These are phyloP conservation scores for Ophiosphaerella narmari DNA, from an alignment of 2,329 filamentous ascomycete species.

Conservation along the genomic window DNA sequence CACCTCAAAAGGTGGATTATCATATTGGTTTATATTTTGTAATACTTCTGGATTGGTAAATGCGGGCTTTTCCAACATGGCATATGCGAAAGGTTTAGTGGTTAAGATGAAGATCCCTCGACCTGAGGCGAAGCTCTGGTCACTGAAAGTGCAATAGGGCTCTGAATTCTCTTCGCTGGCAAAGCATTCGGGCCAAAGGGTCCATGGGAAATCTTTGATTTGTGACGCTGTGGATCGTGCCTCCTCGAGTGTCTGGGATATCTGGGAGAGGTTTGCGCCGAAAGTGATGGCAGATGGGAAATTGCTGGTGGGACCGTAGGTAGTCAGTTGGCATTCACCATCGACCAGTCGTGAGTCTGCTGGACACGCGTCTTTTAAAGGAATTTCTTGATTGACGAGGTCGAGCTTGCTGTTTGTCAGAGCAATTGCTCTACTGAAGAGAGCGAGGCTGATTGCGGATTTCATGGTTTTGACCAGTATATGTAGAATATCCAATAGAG, in stretches of 20 bases:
- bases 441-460: constrained; percentile 19
- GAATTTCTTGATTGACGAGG: constrained; percentile 22
- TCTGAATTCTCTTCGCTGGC: constrained; percentile 28
- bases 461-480: constrained; percentile 22
- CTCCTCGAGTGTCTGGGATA: constrained; percentile 22
- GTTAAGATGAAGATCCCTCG: constrained; percentile 40
- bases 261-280: constrained; percentile 24
- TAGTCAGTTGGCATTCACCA: constrained; percentile 27
- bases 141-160: constrained; percentile 37
- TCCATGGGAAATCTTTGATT: constrained; percentile 35
- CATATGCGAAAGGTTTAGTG: constrained; percentile 29
- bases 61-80: constrained; percentile 35
- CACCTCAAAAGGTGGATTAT: constrained; percentile 33
- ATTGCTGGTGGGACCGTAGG: constrained; percentile 6
- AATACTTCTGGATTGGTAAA: constrained; percentile 29
- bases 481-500: not conserved
- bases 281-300: constrained; percentile 15
- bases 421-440: constrained; percentile 29
- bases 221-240: constrained; percentile 24
- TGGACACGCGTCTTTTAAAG: constrained; percentile 31
- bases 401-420: constrained; percentile 25
- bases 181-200: constrained; percentile 40
- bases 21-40: constrained; percentile 25
- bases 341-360: constrained; percentile 27
- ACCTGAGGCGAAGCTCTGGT: constrained; percentile 35